Conservation (phyloP, 768 basidiomycete species). For the Termitomyces sp. region DNA sequence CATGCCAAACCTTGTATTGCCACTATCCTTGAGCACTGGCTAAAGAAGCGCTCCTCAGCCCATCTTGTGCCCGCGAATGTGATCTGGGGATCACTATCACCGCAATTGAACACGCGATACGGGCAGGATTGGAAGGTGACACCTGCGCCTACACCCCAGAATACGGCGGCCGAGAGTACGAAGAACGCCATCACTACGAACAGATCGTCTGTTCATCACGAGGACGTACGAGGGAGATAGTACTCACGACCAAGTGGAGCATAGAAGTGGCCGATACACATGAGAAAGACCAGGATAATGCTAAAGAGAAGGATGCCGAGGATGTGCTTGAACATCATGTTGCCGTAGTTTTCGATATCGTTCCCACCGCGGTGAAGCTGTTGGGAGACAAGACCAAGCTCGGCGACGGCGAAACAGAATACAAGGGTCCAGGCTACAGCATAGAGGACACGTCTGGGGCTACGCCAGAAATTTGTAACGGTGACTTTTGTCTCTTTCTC, state of each 20-base stretch:
- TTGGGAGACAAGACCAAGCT: conserved; percentile 9
- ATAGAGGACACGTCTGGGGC: conserved; percentile 2
- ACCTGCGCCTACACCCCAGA: conserved; percentile 14
- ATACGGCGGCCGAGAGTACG: conserved; percentile 9
- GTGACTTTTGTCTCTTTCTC: conserved; percentile 3
- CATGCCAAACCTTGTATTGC: conserved; percentile 14
- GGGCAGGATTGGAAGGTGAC: conserved; percentile 12
- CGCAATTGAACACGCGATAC: conserved; percentile 12
- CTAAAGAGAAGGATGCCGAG: conserved; percentile 13
- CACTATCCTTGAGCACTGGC: conserved; percentile 15
- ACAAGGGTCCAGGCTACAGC: conserved; percentile 3
- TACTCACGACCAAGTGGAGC: conserved; percentile 5
- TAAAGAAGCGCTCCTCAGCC: conserved; percentile 12
- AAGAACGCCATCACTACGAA: conserved; percentile 11
- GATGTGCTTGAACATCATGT: conserved; percentile 15
- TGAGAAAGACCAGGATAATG: conserved; percentile 9
- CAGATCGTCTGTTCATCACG: background rate
- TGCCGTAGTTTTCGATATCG: conserved; percentile 9
- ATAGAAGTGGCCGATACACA: conserved; percentile 14
- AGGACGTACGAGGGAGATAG: background rate
- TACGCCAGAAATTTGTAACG: background rate
- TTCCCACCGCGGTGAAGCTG: conserved; percentile 14
- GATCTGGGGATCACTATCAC: background rate
- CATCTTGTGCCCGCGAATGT: conserved; percentile 11
- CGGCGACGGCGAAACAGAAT: background rate